Conservation (phyloP, 306 rosid species). For the Leucaena leucocephala region DNA sequence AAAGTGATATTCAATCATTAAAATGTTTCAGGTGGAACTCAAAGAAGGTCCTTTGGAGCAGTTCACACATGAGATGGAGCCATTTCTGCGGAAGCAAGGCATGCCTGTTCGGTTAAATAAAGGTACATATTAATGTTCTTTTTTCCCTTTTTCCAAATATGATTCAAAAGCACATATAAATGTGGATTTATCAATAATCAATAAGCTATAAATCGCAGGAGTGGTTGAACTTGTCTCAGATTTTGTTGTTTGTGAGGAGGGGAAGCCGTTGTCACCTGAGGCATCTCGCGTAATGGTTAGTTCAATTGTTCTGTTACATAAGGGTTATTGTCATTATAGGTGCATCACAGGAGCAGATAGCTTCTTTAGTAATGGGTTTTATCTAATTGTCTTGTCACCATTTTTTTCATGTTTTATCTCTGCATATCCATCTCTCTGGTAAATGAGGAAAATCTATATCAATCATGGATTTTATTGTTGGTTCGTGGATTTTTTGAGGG, state of each 20-base stretch:
- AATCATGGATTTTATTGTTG: background rate
- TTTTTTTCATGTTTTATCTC: background rate
- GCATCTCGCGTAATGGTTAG: conserved; percentile 82
- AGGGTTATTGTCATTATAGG: background rate
- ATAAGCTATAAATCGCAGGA: conserved; percentile 51
- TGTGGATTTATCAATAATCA: background rate
- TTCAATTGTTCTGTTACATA: background rate
- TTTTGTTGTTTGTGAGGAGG: conserved; percentile 87
- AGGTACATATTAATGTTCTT: conserved; percentile 49
- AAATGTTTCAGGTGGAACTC: conserved; percentile 73
- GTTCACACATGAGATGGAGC: conserved; percentile 97
- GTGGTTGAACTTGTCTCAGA: conserved; percentile 90
- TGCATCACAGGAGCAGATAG: background rate
- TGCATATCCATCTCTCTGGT: background rate
- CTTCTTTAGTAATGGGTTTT: background rate
- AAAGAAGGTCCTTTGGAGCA: conserved; percentile 93
- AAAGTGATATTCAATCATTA: background rate
- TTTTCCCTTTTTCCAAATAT: background rate
- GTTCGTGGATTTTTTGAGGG: background rate
- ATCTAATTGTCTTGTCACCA: background rate
- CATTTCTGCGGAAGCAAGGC: conserved; percentile 90
- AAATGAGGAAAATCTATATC: background rate
- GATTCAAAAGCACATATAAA: background rate
- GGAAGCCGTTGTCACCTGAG: conserved; percentile 92
- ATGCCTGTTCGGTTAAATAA: conserved; percentile 96